Evolutionary conservation across 2,329 filamentous ascomycete species (phyloP), one percentile per base, ranked within the genome.

Genomic region (Zymoseptoria ardabiliae): DNA sequence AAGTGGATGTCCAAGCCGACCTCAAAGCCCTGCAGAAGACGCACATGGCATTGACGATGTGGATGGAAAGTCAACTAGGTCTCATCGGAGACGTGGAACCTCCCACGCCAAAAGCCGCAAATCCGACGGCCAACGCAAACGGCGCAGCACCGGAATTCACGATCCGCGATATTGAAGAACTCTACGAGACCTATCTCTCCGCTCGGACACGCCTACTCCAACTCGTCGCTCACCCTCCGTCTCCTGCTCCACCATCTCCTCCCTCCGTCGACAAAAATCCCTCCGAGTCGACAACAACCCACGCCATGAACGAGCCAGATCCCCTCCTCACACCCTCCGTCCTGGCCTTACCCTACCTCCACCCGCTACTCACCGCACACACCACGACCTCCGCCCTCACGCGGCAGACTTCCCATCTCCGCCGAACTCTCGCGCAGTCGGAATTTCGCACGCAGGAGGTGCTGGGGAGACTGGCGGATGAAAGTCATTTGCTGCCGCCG

Each of bases 401-500:
- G 5, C 64, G 70, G 56, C 69, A 72, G 57, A 64, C 60, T 23
- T 60, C 66, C 2, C 68, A 67, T 53, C 28, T 68, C 7, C 63
- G 70, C 22, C 63, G 68, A 19, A 69, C 70, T 49, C 55, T 72
- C 8, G 50, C 66, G 1, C 35, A 64, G 2, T 63, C 68, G 8
- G 68, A 70, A 41, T 25, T 57, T 0, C 66, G 65, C 28, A 70
- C 68, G 10, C 61, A 68, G 10, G 63, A 65, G 3, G 56, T 71
- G 5, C 53, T 73, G 8, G 53, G 60, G 2, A 65, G 70, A 11
- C 61, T 72, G 8, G 69, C 69, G n/a, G 70, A 71, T 52, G 72
- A 73, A 56, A 73, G 72, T 30, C 72, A 72, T 61, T 60, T 73
- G 13, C 66, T 73, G 2, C 64, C 67, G 20, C 68, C 69, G 11